A percentile compares a stretch with the other conserved stretches of the same genome.
Conservation (phyloP, 176 grass and related monocot genomes). For the Calamus simplicifolius region DNA sequence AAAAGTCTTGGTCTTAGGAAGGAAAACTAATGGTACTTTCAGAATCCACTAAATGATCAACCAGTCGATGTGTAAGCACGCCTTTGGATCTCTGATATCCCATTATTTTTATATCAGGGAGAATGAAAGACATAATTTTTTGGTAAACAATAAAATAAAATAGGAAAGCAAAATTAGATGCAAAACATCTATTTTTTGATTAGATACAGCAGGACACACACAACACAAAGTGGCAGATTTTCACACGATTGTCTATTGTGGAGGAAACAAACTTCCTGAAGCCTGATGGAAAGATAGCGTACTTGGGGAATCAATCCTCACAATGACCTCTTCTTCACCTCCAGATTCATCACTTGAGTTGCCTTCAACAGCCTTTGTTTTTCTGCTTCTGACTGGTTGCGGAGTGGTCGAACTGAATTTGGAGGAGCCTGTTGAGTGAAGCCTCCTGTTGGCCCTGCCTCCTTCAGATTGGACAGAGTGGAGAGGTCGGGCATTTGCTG, state of each 20-base stretch:
- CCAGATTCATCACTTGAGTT: conserved; percentile 66
- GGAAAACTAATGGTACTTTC: no score
- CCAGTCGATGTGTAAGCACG: no score
- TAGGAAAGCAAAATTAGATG: no score
- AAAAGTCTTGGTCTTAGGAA: no score
- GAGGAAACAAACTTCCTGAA: conserved; percentile 8
- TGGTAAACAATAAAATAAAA: no score
- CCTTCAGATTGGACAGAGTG: conserved; percentile 58
- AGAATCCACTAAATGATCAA: no score
- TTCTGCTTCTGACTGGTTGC: conserved; percentile 4
- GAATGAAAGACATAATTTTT: no score
- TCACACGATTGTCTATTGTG: not conserved
- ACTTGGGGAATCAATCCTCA: conserved; percentile 86
- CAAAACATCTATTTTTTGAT: no score
- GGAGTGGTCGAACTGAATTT: conserved; percentile 5
- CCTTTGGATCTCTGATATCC: no score
- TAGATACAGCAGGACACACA: no score
- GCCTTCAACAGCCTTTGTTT: conserved; percentile 10
- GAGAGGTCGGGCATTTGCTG: conserved; percentile 31
- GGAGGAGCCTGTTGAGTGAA: conserved; percentile 2
- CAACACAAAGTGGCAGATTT: no score
- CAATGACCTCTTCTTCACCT: conserved; percentile 68
- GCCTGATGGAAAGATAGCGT: conserved; percentile 48
- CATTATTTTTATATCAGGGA: no score
- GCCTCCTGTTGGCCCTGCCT: conserved; percentile 20